These are phyloP conservation scores for Penicillium sp. DNA, from an alignment of 2,329 filamentous ascomycete species.

Conservation along the genomic window DNA sequence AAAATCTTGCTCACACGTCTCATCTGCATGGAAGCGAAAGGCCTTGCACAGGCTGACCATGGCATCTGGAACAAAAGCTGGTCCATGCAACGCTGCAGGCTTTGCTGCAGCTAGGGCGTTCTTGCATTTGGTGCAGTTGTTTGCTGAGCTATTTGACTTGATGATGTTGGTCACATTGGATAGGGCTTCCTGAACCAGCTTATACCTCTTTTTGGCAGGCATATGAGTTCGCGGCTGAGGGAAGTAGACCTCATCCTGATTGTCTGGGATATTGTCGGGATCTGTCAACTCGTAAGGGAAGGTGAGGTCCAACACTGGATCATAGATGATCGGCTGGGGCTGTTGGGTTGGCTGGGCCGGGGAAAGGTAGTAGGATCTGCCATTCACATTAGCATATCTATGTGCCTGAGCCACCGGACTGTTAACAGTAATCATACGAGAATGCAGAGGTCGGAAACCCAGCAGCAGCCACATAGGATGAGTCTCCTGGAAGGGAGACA, in stretches of 20 bases:
- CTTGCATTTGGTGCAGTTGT: conserved; percentile 56
- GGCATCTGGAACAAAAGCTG: conserved; percentile 50
- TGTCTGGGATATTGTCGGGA: conserved; percentile 53
- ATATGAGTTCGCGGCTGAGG: conserved; percentile 51
- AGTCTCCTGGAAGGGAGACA: conserved; percentile 23
- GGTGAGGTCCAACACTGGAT: conserved; percentile 56
- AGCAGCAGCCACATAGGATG: conserved; percentile 36
- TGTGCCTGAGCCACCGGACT: background rate
- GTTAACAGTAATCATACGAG: conserved; percentile 31
- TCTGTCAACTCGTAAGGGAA: conserved; percentile 57
- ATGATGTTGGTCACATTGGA: conserved; percentile 50
- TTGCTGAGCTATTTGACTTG: conserved; percentile 38
- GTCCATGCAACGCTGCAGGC: conserved; percentile 51
- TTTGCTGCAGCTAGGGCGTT: conserved; percentile 54
- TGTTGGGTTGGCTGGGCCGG: conserved; percentile 48
- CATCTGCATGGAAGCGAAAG: conserved; percentile 49
- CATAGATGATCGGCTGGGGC: conserved; percentile 55
- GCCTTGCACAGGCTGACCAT: conserved; percentile 54
- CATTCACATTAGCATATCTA: conserved; percentile 7
- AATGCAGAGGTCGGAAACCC: conserved; percentile 55
- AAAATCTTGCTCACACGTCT: conserved; percentile 52
- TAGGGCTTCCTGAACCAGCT: conserved; percentile 44
- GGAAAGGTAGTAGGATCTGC: conserved; percentile 47
- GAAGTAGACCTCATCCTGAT: conserved; percentile 53
- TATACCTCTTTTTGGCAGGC: conserved; percentile 39